A percentile compares a stretch with the other conserved stretches of the same genome.
Evolutionary conservation across 257 asterid genomes (phyloP).

Genomic region (Hygrophila difformis): DNA sequence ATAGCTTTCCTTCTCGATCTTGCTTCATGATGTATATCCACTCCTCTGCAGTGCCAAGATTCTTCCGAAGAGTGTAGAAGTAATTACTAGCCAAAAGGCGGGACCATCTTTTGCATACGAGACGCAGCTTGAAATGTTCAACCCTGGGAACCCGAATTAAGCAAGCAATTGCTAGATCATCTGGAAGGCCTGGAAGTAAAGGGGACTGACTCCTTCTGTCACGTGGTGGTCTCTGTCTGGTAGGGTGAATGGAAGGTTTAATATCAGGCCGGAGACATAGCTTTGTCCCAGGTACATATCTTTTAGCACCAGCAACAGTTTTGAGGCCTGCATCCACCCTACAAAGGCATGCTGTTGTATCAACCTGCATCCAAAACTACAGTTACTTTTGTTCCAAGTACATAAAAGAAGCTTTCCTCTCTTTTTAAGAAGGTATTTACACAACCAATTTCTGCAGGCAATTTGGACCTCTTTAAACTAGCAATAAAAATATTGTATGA

Average conservation of each 20-base stretch:
- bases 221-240: conserved; percentile 28
- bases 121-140: conserved; percentile 32
- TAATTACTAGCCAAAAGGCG: conserved; percentile 31
- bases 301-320: conserved; percentile 32
- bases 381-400: no score
- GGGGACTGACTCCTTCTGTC: conserved; percentile 34
- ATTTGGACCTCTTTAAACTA: no score
- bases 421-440: not conserved
- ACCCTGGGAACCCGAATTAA: conserved; percentile 35
- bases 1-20: conserved; percentile 29
- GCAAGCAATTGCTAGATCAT: conserved; percentile 42
- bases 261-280: conserved; percentile 35
- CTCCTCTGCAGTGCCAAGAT: conserved; percentile 29
- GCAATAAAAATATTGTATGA: no score
- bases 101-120: conserved; percentile 37
- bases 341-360: conserved; percentile 34
- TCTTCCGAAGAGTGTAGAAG: conserved; percentile 33
- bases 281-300: conserved; percentile 31
- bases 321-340: conserved; percentile 39
- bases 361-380: conserved; percentile 25
- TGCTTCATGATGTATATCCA: conserved; percentile 34
- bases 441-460: no score
- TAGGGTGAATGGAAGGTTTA: conserved; percentile 31
- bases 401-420: no score
- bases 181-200: conserved; percentile 36